Base-by-base conservation (phyloP, 768 basidiomycete genomes). In the Russula sp. region DNA sequence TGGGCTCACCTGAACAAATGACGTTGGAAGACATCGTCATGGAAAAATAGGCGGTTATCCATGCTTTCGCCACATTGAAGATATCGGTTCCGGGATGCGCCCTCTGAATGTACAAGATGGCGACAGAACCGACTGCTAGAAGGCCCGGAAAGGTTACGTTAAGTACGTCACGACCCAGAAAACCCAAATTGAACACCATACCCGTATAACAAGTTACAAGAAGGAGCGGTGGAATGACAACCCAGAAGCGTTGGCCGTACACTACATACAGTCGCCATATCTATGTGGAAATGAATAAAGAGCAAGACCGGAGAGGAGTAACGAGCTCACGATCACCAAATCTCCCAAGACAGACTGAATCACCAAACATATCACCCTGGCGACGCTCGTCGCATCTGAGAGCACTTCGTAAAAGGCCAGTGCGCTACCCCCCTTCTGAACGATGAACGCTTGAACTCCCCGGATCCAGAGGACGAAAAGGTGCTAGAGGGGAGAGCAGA, bases 231-330 rank as follows among this genome's bases (percentile, higher is more conserved):
- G 57, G 57, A 18, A 53, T 2, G 5, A 48, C n/a, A 22, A 49
- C 36, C 34, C n/a, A 16, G 6, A 49, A 8, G 2, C 34, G 34
- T 30, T 36, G 59, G 22, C 26, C 44, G 20, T 48, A 64, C 44
- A 59, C 52, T 18, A 64, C 30, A 50, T 59, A 64, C 42, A 59
- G 18, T 30, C 63, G 63, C 63, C 63, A 59, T 34, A 64, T 48
- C 63, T 64, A 38, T 16, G 9, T 16, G 52, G 22, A 22, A 18
- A 46, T 59, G 13, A 53, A 53, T 22, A 30, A 14, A 28, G 7
- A 49, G 36, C 8, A 50, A 20, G 20, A 24, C 14, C 8, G 4
- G 22, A 16, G 14, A 13, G 34, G 14, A 36, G 49, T 10, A 24
- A 18, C 26, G 13, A 14, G 26, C 49, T 50, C 36, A 55, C 53